A percentile compares a stretch with the other conserved stretches of the same genome.
These are phyloP conservation scores for Microthlaspi erraticum DNA, from an alignment of 345 rosid genomes.

Conservation along the genomic window DNA sequence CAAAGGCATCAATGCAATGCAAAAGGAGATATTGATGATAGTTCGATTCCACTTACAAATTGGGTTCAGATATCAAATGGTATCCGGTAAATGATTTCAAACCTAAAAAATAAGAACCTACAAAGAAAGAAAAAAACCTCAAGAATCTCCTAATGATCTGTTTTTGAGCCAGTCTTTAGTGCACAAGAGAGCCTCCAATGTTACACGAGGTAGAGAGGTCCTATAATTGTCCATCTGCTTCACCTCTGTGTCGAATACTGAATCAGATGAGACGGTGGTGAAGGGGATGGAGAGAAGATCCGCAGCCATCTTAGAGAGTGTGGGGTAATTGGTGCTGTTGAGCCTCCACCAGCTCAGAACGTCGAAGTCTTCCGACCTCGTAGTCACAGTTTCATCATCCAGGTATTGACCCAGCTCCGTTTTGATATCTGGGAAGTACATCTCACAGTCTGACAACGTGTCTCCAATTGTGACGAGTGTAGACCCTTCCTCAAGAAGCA, in stretches of 20 bases:
- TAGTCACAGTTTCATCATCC: conserved; percentile 62
- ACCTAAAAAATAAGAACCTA: not conserved
- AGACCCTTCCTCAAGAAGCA: conserved; percentile 49
- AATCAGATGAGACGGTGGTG: conserved; percentile 50
- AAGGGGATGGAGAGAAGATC: conserved; percentile 66
- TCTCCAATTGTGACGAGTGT: conserved; percentile 56
- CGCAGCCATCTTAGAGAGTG: conserved; percentile 74
- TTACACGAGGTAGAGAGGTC: conserved; percentile 62
- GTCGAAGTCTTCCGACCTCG: conserved; percentile 65
- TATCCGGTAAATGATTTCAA: conserved; percentile 51
- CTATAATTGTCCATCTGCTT: conserved; percentile 68
- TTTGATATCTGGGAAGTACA: conserved; percentile 64
- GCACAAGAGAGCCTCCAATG: conserved; percentile 80
- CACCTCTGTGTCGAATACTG: conserved; percentile 55
- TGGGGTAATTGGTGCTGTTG: conserved; percentile 65
- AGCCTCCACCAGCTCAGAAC: conserved; percentile 79
- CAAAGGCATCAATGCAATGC: conserved; percentile 91
- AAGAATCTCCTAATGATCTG: conserved; percentile 10
- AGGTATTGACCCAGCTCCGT: conserved; percentile 77
- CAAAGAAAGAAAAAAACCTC: not conserved
- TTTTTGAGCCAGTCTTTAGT: conserved; percentile 68
- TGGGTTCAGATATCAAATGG: conserved; percentile 67
- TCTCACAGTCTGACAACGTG: conserved; percentile 61
- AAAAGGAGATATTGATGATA: conserved; percentile 72
- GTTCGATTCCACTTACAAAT: conserved; percentile 64